Evolutionary conservation across 805 yeast genomes (phyloP), one percentile per base, ranked within the genome.

Genomic region (Ogataea trehalophila): DNA sequence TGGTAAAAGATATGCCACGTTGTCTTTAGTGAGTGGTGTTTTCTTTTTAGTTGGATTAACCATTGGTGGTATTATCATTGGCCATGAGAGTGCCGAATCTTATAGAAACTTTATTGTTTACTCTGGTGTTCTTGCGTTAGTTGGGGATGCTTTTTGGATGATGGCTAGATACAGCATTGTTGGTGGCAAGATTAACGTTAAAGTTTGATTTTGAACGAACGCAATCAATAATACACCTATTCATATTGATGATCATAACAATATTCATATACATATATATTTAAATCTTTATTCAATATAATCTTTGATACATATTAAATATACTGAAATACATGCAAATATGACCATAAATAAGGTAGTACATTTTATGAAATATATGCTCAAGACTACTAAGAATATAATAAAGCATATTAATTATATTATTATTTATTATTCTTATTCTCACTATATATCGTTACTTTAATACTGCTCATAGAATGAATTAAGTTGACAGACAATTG

Each of bases 141-240:
- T 60, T 0, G 69, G 75, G 35, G 67, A 70, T 2, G 26, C 67
- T 2, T 64, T 67, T 29, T 79, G 77, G 71, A 39, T 68, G 7
- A 47, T 65, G 15, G 73, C 83, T 3, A 69, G 83, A 52, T 68
- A 65, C 44, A 58, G 62, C 38, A 63, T 72, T 11, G 80, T 77
- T 26, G 83, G 83, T 1, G 54, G 62, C 57, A 66, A 60, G 40
- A 51, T 70, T 3, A 49, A 49, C 36, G 56, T 52, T 11, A 48
- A 45, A 37, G 52, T 51, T 7, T 54, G 40, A 43, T 8, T 6
- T n/a, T 22, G 1, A 20, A 16, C 17, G 3, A 11, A 7, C 3
- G 9, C 3, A 17, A 34, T 7, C n/a, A 34, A 34, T n/a, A 13
- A 34, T 6, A 7, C 9, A 34, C 14, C n/a, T n/a, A n/a, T n/a